phyloP scores from a whole-genome alignment of 2,329 filamentous ascomycete genomes.

The Curvularia hawaiiensis region DNA sequence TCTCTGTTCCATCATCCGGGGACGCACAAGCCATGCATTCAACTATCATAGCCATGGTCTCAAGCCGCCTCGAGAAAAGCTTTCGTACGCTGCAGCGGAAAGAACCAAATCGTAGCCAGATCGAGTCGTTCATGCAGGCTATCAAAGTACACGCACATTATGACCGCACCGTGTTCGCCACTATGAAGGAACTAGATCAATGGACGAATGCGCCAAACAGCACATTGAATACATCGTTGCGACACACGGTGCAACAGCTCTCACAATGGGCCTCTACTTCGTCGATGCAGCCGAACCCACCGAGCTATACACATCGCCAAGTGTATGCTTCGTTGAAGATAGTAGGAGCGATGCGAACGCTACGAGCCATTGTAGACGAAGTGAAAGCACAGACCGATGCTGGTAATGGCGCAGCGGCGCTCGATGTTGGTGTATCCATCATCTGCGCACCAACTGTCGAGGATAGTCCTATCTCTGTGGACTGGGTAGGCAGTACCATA shows the following conservation, averaged over 20 bases:
- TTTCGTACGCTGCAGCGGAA: conserved; percentile 70
- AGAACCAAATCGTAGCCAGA: conserved; percentile 69
- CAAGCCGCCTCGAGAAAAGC: conserved; percentile 69
- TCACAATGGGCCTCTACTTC: conserved; percentile 67
- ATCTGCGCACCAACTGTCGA: conserved; percentile 66
- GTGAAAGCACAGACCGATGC: conserved; percentile 65
- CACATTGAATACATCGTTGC: conserved; percentile 63
- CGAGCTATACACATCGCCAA: conserved; percentile 75
- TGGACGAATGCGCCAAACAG: conserved; percentile 65
- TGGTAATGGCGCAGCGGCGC: conserved; percentile 64
- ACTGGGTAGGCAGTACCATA: conserved; percentile 40
- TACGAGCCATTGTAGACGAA: conserved; percentile 70
- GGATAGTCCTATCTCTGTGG: conserved; percentile 44
- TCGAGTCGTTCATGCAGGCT: conserved; percentile 70
- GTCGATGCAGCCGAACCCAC: conserved; percentile 58
- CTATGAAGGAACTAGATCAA: conserved; percentile 69
- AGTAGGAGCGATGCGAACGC: conserved; percentile 64
- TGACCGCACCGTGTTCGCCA: conserved; percentile 66
- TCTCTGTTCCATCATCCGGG: conserved; percentile 70
- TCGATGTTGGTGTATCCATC: conserved; percentile 72
- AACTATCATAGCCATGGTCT: conserved; percentile 73
- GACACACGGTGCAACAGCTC: conserved; percentile 66
- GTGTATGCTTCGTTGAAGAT: conserved; percentile 66
- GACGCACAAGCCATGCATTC: conserved; percentile 74
- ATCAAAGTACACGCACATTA: conserved; percentile 64